Evolutionary conservation across 2,329 filamentous ascomycete genomes (phyloP).

Genomic region (Lasiodiplodia citricola): DNA sequence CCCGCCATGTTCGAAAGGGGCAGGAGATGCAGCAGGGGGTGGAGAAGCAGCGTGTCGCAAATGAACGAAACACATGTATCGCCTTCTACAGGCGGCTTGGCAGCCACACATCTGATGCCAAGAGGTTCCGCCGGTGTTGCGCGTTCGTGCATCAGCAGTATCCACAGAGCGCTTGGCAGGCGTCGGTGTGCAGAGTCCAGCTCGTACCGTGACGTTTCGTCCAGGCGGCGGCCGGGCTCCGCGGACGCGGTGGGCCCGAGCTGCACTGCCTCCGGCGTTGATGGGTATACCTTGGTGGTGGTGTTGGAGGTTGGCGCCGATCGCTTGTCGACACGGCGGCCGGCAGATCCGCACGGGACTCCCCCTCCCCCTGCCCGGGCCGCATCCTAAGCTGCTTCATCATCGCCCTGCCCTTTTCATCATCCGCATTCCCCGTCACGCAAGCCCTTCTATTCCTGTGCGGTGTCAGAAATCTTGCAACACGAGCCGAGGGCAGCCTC

Average conservation of each 20-base stretch:
- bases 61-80: constrained; percentile 7
- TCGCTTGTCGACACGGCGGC: background rate
- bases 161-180: constrained; percentile 5
- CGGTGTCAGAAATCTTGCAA: background rate
- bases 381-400: constrained; percentile 17
- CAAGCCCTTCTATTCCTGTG: constrained; percentile 1
- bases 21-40: constrained; percentile 22
- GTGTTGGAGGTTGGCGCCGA: constrained; percentile 5
- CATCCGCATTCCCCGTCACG: constrained; percentile 8
- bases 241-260: background rate
- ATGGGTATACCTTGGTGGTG: background rate
- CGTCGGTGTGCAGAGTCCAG: background rate
- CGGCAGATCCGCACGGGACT: constrained; percentile 23
- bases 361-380: constrained; percentile 13
- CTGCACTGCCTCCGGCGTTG: constrained; percentile 6
- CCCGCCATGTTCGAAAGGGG: constrained; percentile 18
- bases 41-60: constrained; percentile 4
- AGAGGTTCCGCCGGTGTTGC: constrained; percentile 11
- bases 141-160: constrained; percentile 2
- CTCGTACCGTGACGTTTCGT: background rate
- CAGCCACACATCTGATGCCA: constrained; percentile 6
- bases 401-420: constrained; percentile 2
- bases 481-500: background rate
- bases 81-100: constrained; percentile 3
- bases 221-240: background rate